Conservation (phyloP, 805 yeast genomes). For the Ogataea ramenticola region DNA sequence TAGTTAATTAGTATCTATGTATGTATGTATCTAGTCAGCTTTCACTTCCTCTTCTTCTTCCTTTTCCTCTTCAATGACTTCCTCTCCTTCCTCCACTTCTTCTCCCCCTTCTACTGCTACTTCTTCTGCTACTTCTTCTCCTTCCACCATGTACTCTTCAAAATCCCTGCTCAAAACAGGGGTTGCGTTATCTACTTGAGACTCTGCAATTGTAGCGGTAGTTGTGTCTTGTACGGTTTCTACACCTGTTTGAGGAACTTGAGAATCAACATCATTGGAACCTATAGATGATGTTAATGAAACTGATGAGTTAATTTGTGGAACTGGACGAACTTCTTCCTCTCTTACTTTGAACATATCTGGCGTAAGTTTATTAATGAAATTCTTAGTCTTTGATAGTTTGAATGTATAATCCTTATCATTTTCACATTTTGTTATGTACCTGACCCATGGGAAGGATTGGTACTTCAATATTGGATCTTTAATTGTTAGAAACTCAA, state of each 20-base stretch:
- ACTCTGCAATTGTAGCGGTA: no score
- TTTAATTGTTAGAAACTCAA: constrained; percentile 58
- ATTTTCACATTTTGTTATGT: constrained; percentile 35
- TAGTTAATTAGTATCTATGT: no score
- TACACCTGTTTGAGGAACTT: no score
- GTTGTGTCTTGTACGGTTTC: no score
- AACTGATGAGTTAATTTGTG: neutral
- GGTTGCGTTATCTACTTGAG: no score
- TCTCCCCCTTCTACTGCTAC: constrained; percentile 6
- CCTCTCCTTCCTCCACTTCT: neutral
- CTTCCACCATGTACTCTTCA: constrained; percentile 20
- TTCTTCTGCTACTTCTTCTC: constrained; percentile 2
- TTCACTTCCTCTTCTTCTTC: neutral
- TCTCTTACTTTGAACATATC: constrained; percentile 6
- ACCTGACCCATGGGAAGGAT: constrained; percentile 76
- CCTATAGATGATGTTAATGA: constrained; percentile 2
- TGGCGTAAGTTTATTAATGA: constrained; percentile 2
- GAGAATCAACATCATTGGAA: no score
- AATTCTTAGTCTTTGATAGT: constrained; percentile 13
- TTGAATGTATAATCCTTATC: constrained; percentile 22
- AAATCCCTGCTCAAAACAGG: constrained; percentile 8
- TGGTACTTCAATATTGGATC: constrained; percentile 51
- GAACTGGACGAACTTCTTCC: neutral
- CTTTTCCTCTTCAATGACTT: neutral
- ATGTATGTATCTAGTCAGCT: no score